Base-by-base conservation (phyloP, 768 basidiomycete species). In the Amanita polypyramis region DNA sequence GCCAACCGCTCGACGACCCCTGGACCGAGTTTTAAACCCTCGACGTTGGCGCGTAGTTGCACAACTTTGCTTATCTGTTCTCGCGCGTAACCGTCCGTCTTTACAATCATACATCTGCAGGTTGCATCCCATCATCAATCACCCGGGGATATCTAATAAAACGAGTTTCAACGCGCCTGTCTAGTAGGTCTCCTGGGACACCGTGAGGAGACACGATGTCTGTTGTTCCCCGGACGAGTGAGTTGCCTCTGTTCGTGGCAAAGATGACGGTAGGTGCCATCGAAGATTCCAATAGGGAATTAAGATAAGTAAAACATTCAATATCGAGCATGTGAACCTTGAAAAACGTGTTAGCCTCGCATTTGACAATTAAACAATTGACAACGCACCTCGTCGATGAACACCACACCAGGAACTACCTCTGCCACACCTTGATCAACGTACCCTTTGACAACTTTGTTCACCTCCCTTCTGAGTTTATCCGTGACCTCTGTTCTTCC, bases 281-380 rank as follows among this genome's bases (percentile, higher is more conserved):
- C 2, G 89, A 82, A 0, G 92, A 93, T 65, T 98, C 96, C 39
- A 99, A 76, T 7, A 97, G 77, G 9, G 92, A 84, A 64, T 98
- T 98, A 32, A 99, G 77, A 67, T 95, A 99, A 4, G 96, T 97
- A 71, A 98, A 99, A 64, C 94, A 97, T 64, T 99, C 96, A 58
- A 98, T 94, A 63, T 99, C 96, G 51, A 99, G 81, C 95, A 98
- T 98, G 68, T 99, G 96, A 19, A 98, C 95, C 93, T 96, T 25
- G 29, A 29, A 51, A 29, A 51, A 37, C 32, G 20, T 19, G 32
- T 40, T 27, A 43, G 15, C 11, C 37, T 30, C 20, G 12, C 1
- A 44, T 47, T 11, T 29, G 21, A 40, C 19, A 33, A 43, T 29
- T 43, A 17, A n/a, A 8, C 15, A 7, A 4, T 23, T 14, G 27